Evolutionary conservation across 2,329 filamentous ascomycete genomes (phyloP).

Genomic region (Pseudogymnoascus sp.): DNA sequence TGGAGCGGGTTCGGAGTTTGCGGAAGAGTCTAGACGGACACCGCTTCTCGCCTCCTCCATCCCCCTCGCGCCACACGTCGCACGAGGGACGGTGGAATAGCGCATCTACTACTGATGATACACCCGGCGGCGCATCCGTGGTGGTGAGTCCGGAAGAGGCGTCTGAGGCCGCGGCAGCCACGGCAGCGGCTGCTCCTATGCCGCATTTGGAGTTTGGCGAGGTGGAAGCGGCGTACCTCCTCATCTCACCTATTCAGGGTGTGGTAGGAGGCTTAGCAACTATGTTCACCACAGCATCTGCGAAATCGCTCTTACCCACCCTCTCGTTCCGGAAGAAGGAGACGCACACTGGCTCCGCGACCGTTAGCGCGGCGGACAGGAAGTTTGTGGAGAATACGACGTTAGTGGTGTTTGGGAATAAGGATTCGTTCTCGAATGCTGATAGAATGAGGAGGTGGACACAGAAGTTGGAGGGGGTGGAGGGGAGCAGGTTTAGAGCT

Average conservation of each 20-base stretch:
- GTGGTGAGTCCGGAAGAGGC: slow-evolving; percentile 7
- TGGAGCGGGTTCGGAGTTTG: slow-evolving; percentile 33
- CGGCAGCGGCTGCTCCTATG: slow-evolving; percentile 5
- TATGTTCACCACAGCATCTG: slow-evolving; percentile 30
- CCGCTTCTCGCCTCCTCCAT: not conserved
- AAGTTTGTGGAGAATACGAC: slow-evolving; percentile 54
- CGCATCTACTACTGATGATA: slow-evolving; percentile 12
- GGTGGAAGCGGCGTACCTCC: slow-evolving; percentile 46
- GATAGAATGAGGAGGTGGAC: slow-evolving; percentile 62
- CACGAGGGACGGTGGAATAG: slow-evolving; percentile 26
- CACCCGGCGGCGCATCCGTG: slow-evolving; percentile 11
- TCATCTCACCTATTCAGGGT: slow-evolving; percentile 61
- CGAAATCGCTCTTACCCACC: slow-evolving; percentile 23
- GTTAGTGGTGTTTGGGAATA: slow-evolving; percentile 66
- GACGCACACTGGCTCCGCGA: slow-evolving; percentile 23
- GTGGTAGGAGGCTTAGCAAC: slow-evolving; percentile 55
- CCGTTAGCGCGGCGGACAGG: slow-evolving; percentile 33
- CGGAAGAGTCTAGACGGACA: slow-evolving; percentile 18
- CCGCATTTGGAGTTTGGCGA: slow-evolving; percentile 17
- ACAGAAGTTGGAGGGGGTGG: slow-evolving; percentile 37
- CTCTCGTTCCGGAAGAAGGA: slow-evolving; percentile 8
- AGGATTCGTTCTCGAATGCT: slow-evolving; percentile 64
- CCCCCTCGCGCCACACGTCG: slow-evolving; percentile 25
- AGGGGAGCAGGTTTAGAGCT: slow-evolving; percentile 30
- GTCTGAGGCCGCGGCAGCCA: not conserved